Evolutionary conservation across 805 yeast species (phyloP).

Genomic region (Saturnispora bothae): DNA sequence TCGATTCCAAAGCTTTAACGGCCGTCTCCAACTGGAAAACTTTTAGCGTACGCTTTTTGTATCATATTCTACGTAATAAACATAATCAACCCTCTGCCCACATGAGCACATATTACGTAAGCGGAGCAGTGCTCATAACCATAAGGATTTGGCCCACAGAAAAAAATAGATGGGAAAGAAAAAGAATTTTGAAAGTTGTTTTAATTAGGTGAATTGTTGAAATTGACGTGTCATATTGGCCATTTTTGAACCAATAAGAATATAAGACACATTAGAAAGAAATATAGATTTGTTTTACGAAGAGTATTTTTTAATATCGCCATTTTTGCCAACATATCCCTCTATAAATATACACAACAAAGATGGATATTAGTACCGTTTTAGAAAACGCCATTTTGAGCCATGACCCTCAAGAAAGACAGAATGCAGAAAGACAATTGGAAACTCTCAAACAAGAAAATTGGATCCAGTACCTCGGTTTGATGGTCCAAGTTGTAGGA

Average conservation of each 20-base stretch:
- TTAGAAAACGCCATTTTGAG: slow-evolving; percentile 73
- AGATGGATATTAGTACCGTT: slow-evolving; percentile 57
- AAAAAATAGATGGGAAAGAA: background rate
- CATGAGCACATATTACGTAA: slow-evolving; percentile 6
- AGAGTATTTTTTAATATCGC: background rate
- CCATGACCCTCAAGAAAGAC: slow-evolving; percentile 55
- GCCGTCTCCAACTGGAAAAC: no score
- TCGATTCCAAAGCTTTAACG: background rate
- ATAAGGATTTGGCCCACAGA: background rate
- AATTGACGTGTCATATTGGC: slow-evolving; percentile 2
- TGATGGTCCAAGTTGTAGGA: slow-evolving; percentile 62
- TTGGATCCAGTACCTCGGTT: slow-evolving; percentile 62
- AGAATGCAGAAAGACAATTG: slow-evolving; percentile 71
- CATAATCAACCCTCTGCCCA: no score
- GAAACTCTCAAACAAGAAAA: slow-evolving; percentile 60
- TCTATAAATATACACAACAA: background rate
- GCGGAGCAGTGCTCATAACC: slow-evolving; percentile 7
- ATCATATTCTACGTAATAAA: no score
- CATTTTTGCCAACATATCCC: background rate
- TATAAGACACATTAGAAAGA: background rate
- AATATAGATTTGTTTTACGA: background rate
- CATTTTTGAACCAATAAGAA: background rate
- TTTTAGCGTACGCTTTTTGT: background rate
- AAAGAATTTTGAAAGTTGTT: background rate
- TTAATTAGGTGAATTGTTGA: background rate